phyloP scores from a whole-genome alignment of 129 eudicot species.

The Deinandra increscens region DNA sequence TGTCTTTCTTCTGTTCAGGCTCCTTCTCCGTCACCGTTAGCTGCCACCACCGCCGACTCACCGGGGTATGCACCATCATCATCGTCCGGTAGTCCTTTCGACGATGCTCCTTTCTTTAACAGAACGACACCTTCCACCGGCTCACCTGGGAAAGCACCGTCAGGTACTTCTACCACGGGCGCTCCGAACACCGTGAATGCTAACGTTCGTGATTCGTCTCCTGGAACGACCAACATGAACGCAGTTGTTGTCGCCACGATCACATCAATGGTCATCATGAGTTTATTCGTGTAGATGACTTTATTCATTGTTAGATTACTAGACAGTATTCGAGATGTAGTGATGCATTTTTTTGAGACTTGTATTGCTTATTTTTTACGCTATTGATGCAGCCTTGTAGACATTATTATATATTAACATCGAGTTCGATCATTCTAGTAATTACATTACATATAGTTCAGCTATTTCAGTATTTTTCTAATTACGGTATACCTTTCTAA shows the following conservation, averaged over 20 bases:
- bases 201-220: constrained; percentile 30
- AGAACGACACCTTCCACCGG: constrained; percentile 18
- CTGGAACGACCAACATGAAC: not conserved
- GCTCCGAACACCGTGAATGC: constrained; percentile 18
- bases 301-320: constrained; percentile 4
- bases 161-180: constrained; percentile 17
- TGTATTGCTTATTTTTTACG: constrained; percentile 15
- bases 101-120: constrained; percentile 35
- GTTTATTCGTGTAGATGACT: too few relatives aligned
- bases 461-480: too few relatives aligned
- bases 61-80: constrained; percentile 26
- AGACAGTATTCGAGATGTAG: too few relatives aligned
- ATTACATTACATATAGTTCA: too few relatives aligned
- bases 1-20: too few relatives aligned
- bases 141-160: constrained; percentile 31
- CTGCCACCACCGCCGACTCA: constrained; percentile 14
- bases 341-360: constrained; percentile 1
- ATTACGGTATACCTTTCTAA: too few relatives aligned
- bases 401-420: not conserved
- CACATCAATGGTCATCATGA: too few relatives aligned
- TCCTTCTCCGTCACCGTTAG: constrained; percentile 35
- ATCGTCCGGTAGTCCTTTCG: constrained; percentile 17
- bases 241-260: not conserved
- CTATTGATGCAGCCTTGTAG: constrained; percentile 8
- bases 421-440: not conserved